phyloP scores from a whole-genome alignment of 192 early-diverging fungal genomes.

The Gaertneriomyces semiglobifer region DNA sequence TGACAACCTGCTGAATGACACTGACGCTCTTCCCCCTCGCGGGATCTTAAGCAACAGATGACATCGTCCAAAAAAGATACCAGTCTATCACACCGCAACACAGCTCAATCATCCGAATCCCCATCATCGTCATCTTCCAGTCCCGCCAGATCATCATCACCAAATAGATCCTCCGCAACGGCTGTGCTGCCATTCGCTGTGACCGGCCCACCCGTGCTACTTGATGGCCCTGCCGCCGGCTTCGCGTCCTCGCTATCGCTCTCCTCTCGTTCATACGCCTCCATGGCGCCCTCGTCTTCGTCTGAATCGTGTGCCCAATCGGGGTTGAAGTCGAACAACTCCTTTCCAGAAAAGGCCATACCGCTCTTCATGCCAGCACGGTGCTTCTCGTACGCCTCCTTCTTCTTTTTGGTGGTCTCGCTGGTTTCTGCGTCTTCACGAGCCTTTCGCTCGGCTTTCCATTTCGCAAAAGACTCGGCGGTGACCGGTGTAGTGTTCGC shows the following conservation, averaged over 20 bases:
- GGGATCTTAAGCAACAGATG: no score
- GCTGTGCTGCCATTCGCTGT: constrained; percentile 13
- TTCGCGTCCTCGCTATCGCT: constrained; percentile 56
- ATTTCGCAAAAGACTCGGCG: constrained; percentile 81
- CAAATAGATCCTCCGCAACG: constrained; percentile 75
- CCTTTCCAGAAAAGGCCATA: constrained; percentile 86
- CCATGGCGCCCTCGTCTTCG: constrained; percentile 77
- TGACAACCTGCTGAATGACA: no score
- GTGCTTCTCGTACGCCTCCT: constrained; percentile 71
- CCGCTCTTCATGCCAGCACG: constrained; percentile 86
- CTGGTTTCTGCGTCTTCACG: constrained; percentile 65
- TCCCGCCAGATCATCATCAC: constrained; percentile 78
- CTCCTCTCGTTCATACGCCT: constrained; percentile 79
- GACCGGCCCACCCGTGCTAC: constrained; percentile 19
- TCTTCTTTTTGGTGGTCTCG: constrained; percentile 59
- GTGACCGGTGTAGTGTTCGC: constrained; percentile 92
- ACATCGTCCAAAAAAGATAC: no score
- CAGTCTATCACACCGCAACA: no score
- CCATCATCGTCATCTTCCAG: constrained; percentile 66
- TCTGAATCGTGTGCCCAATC: constrained; percentile 70
- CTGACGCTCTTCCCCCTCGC: no score
- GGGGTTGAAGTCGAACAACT: constrained; percentile 97
- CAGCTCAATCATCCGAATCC: background rate
- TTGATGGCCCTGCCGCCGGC: constrained; percentile 36
- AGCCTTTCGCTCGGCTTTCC: constrained; percentile 85